These are phyloP conservation scores for Geranomyces variabilis DNA, from an alignment of 192 early-diverging fungal genomes.

Conservation along the genomic window DNA sequence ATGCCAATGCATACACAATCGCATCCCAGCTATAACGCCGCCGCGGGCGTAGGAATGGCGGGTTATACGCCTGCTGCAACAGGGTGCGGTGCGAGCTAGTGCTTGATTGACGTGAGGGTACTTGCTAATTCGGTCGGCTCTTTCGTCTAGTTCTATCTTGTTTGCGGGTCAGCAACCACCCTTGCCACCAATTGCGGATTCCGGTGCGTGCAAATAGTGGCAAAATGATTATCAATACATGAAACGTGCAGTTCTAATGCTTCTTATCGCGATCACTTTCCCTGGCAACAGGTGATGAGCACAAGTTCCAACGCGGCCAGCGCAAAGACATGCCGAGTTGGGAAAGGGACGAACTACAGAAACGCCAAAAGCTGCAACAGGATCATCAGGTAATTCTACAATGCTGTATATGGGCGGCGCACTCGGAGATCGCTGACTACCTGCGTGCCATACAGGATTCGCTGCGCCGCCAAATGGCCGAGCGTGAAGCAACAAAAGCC, in stretches of 20 bases:
- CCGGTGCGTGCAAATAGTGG: too few species aligned
- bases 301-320: slow-evolving; percentile 28
- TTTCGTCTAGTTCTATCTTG: not conserved
- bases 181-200: slow-evolving; percentile 25
- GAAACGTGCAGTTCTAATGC: too few species aligned
- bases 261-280: too few species aligned
- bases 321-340: slow-evolving; percentile 33
- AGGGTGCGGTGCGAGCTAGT: not conserved
- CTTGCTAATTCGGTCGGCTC: too few species aligned
- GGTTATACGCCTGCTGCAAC: not conserved
- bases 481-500: slow-evolving; percentile 40
- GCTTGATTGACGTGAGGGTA: too few species aligned
- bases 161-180: slow-evolving; percentile 34
- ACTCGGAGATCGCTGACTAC: not conserved
- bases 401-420: not conserved
- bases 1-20: too few species aligned
- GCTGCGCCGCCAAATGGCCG: slow-evolving; percentile 40
- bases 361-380: slow-evolving; percentile 34
- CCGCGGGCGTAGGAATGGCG: too few species aligned
- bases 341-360: slow-evolving; percentile 35
- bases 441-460: slow-evolving; percentile 20
- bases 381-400: slow-evolving; percentile 37
- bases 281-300: not conserved
- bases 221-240: too few species aligned
- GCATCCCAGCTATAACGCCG: too few species aligned